Percentiles rank a stretch among this genome's conserved stretches.
Evolutionary conservation across 106 monocot species (phyloP).

Genomic region (Vanilla planifolia): DNA sequence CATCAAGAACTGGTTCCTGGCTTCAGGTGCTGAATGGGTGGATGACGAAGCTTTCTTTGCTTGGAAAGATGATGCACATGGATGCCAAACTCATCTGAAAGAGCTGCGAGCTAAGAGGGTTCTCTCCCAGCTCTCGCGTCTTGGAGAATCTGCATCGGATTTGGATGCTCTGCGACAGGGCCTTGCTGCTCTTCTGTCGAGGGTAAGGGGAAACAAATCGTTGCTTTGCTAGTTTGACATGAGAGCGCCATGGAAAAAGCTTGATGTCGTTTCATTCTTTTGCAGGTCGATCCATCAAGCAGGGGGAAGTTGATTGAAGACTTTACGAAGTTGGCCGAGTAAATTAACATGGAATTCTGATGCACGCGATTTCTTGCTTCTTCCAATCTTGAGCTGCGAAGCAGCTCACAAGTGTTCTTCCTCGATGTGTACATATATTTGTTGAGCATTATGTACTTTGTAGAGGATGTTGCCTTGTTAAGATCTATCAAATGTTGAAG

Average conservation of each 20-base stretch:
- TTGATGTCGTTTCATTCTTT: conserved; percentile 7
- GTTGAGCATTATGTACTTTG: no score
- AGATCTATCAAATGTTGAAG: no score
- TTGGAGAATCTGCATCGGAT: conserved; percentile 51
- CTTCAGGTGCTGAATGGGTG: conserved; percentile 35
- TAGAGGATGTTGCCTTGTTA: no score
- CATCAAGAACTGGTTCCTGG: conserved; percentile 76
- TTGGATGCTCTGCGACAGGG: conserved; percentile 62
- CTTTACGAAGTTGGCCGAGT: conserved; percentile 31
- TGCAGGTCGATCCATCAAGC: conserved; percentile 71
- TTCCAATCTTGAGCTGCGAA: no score
- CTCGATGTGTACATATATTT: no score
- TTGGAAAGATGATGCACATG: conserved; percentile 58
- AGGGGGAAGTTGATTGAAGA: conserved; percentile 53
- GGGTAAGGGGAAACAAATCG: conserved; percentile 38
- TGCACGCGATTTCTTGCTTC: no score
- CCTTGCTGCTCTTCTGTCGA: conserved; percentile 56
- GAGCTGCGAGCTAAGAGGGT: conserved; percentile 60
- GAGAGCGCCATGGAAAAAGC: neutral
- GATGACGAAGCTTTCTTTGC: conserved; percentile 76
- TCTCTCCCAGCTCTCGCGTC: conserved; percentile 24
- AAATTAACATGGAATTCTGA: neutral
- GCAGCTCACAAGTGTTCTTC: no score
- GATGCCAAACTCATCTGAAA: conserved; percentile 61
- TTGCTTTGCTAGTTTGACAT: neutral